Evolutionary conservation across 2,329 filamentous ascomycete species (phyloP), one percentile per base, ranked within the genome.

Genomic region (Phyllosticta citriasiana): DNA sequence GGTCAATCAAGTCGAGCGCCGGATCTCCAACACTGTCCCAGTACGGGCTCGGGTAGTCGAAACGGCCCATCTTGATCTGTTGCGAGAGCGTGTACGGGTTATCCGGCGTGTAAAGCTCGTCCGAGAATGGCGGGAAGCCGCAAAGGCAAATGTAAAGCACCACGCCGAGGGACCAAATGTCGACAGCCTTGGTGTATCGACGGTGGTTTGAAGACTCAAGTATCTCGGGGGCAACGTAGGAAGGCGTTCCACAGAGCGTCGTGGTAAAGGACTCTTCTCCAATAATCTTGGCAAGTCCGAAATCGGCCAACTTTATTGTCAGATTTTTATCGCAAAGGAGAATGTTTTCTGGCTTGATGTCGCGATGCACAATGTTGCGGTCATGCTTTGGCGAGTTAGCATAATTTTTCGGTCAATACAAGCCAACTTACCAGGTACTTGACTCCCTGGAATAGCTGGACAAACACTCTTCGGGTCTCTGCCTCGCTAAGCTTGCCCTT

Each of bases 271-370:
- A 97, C 71, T 97, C 91, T 73, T 99, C 94, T 64, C 95, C 95
- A 66, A 99, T 96, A 66, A 99, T 97, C 77, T 99, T 99, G 52
- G 94, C 93, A 47, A 99, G 82, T 54, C 94, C 94, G 74, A 99
- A 99, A 74, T 99, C 94, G 22, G 92, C 94, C 64, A 99, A 78
- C 76, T 99, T 99, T 65, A 96, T 87, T 63, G 87, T 86, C 27
- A 97, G 77, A 35, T 94, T 82, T 69, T 90, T 91, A 74, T 97
- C 91, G 4, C 88, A 85, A 40, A 99, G 78, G 8, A 99, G 78
- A 35, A 99, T 97, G 69, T 97, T 97, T 72, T 97, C 93, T 0
- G 92, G 93, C 74, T 97, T 97, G 76, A 99, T 97, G 68, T 99
- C 94, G 62, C 94, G 88, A 73, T 99, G 94, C 4, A 97, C 92